A percentile compares a stretch with the other conserved stretches of the same genome.
These are phyloP conservation scores for Dictyostelium capitatum DNA, from an alignment of 78 protist species.

Conservation along the genomic window DNA sequence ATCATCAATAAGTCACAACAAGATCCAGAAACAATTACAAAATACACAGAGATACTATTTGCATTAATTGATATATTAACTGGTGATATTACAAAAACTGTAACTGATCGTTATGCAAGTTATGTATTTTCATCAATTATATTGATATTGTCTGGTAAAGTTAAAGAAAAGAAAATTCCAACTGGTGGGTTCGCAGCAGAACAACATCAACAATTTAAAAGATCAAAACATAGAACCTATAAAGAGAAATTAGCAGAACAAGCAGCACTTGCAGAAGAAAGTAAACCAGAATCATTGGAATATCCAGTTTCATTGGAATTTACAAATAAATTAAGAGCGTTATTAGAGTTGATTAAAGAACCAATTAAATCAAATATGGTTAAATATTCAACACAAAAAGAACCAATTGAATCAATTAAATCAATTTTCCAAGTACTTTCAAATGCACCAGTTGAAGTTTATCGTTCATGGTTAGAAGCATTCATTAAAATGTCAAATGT, in stretches of 20 bases:
- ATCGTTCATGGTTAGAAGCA: conserved; percentile 26
- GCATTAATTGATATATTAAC: conserved; percentile 8
- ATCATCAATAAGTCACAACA: neutral
- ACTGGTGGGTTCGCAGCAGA: neutral
- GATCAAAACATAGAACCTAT: neutral
- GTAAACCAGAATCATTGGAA: neutral
- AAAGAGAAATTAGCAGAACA: neutral
- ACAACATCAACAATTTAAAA: neutral
- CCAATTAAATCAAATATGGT: neutral
- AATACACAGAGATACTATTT: conserved; percentile 9
- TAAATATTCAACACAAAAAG: conserved; percentile 4
- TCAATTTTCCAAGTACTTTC: conserved; percentile 13
- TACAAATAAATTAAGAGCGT: neutral
- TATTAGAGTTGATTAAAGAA: neutral
- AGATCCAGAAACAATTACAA: neutral
- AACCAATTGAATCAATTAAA: conserved; percentile 20
- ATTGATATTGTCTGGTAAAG: neutral
- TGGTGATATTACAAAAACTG: neutral
- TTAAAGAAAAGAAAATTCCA: conserved; percentile 13
- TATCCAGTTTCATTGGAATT: conserved; percentile 13
- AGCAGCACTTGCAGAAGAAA: neutral
- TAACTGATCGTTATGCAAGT: conserved; percentile 28
- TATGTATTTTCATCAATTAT: conserved; percentile 43
- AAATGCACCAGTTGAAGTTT: neutral
- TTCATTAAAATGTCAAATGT: neutral